Evolutionary conservation across 306 rosid species (phyloP).

Genomic region (Vigna unguiculata): DNA sequence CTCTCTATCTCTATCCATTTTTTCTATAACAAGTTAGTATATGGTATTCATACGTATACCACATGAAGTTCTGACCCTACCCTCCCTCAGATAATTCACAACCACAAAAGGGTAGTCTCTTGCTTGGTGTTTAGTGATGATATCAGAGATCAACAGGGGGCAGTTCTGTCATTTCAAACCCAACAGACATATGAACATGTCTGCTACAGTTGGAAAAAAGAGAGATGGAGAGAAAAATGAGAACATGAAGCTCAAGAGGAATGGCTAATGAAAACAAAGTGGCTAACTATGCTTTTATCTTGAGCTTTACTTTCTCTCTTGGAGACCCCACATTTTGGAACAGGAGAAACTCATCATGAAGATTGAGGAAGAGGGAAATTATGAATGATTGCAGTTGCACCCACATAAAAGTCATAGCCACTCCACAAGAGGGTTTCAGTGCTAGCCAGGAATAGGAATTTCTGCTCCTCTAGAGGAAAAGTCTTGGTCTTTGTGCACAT

Average conservation of each 20-base stretch:
- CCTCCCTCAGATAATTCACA: conserved; percentile 34
- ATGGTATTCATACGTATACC: conserved; percentile 13
- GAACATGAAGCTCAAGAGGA: conserved; percentile 51
- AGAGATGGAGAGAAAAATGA: conserved; percentile 47
- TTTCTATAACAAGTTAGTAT: conserved; percentile 3
- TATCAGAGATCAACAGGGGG: conserved; percentile 44
- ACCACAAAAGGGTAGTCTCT: conserved; percentile 32
- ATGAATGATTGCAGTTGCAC: conserved; percentile 56
- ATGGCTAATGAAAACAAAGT: conserved; percentile 52
- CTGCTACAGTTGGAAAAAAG: conserved; percentile 55
- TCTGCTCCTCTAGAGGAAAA: conserved; percentile 37
- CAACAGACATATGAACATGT: conserved; percentile 72
- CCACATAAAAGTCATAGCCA: conserved; percentile 47
- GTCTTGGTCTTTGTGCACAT: conserved; percentile 38
- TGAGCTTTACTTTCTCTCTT: conserved; percentile 38
- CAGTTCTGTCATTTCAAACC: conserved; percentile 57
- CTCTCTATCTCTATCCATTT: neutral
- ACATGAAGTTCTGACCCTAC: conserved; percentile 12
- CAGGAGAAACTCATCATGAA: conserved; percentile 54
- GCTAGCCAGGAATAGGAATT: conserved; percentile 40
- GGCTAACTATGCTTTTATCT: conserved; percentile 45
- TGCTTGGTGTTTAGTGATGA: conserved; percentile 29
- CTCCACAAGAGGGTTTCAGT: conserved; percentile 34
- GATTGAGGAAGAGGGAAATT: conserved; percentile 41
- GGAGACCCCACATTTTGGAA: conserved; percentile 56